Base-by-base conservation (phyloP, 1,139 yeast species). In the Protomyces pachydermus region DNA sequence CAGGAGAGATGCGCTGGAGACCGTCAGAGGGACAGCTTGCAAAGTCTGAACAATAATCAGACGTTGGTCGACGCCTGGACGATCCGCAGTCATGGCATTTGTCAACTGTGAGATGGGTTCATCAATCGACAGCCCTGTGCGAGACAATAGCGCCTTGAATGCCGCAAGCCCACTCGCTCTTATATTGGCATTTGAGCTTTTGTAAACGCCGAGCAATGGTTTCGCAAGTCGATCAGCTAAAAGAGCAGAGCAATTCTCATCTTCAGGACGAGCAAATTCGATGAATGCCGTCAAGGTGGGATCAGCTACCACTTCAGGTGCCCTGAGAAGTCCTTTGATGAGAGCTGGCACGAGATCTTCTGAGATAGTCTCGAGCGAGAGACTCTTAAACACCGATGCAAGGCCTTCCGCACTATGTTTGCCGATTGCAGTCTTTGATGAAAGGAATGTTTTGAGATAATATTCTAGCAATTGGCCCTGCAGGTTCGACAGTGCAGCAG, bases 241-340 rank as follows among this genome's bases (percentile, higher is more conserved):
- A n/a, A 73, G 67, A 20, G 73, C 72, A 8, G 79, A 69, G 9
- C 81, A 69, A 65, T 82, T 80, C 46, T 79, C 70, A 20, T 71
- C 70, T 0, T 72, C 61, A 3, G 74, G 67, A 3, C 77, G 67
- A 16, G 84, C 67, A 39, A 78, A 73, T 2, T 70, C 65, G 60
- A 84, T 77, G 28, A 88, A 72, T 1, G 79, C 75, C 0, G 87
- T 85, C 23, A 84, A 72, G 16, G 86, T 75, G 39, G 77, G 71
- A 6, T 81, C 80, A 68, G 88, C 81, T 0, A 90, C 82, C 45
- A 79, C 76, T 72, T 91, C 98, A 0, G 97, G 88, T 2, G 96
- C 84, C 73, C 97, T 82, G 71, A 93, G 79, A 60, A 87, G 80
- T 0, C 95, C 82, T 72, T 88, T 91, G 69, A 89, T 93, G 60